Conservation (phyloP, 345 rosid genomes). For the Camelina sativa region DNA sequence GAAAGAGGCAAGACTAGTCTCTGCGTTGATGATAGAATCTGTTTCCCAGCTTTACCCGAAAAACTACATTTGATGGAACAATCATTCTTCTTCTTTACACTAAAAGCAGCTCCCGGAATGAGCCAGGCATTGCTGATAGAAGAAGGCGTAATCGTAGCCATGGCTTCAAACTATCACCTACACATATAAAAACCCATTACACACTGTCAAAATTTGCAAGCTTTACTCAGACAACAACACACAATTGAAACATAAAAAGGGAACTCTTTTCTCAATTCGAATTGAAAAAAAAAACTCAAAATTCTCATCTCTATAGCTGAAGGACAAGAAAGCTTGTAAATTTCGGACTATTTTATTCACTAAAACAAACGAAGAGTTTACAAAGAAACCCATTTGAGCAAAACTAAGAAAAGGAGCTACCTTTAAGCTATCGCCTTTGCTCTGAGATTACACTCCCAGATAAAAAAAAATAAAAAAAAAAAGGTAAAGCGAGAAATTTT, state of each 20-base stretch:
- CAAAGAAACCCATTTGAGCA: conserved; percentile 8
- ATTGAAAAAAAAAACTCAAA: neutral
- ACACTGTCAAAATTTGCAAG: neutral
- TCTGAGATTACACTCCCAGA: conserved; percentile 27
- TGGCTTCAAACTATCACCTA: conserved; percentile 32
- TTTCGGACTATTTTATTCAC: neutral
- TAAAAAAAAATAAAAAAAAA: too few species aligned
- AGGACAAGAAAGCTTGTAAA: neutral
- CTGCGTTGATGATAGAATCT: conserved; percentile 44
- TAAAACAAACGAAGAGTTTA: neutral
- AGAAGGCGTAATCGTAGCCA: conserved; percentile 69
- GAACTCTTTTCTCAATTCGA: conserved; percentile 12
- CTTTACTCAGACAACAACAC: conserved; percentile 6
- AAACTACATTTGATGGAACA: conserved; percentile 54
- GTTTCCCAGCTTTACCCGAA: conserved; percentile 50
- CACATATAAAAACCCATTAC: neutral
- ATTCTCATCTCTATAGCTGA: neutral
- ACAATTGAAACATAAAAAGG: neutral
- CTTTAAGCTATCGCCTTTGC: conserved; percentile 31
- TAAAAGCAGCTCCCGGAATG: conserved; percentile 59
- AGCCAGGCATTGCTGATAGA: conserved; percentile 62
- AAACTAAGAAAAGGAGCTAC: conserved; percentile 32
- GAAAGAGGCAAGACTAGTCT: conserved; percentile 52
- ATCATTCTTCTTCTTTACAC: conserved; percentile 50
- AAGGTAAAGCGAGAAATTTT: neutral